Percentiles rank a stretch among this genome's conserved stretches.
Evolutionary conservation across 1,284 basidiomycete genomes (phyloP).

Genomic region (Cryptococcus sp.): DNA sequence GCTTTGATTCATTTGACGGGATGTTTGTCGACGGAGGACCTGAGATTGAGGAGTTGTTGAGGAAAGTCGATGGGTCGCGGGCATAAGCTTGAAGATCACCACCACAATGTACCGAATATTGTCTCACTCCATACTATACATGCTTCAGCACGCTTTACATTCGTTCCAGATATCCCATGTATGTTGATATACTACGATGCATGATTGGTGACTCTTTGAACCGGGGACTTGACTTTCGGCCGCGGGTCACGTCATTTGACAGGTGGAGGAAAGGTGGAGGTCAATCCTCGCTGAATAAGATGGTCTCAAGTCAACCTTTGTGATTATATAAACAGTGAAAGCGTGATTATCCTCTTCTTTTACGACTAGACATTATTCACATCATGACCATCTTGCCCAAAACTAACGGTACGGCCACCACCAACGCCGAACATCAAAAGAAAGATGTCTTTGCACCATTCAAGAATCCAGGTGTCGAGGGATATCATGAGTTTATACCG

Average conservation of each 20-base stretch:
- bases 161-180: too few relatives aligned
- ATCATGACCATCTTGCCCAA: neutral
- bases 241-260: too few relatives aligned
- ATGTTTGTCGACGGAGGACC: constrained; percentile 24
- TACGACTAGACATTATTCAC: neutral
- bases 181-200: too few relatives aligned
- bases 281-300: too few relatives aligned
- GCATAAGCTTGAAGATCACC: neutral
- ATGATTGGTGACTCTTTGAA: too few relatives aligned
- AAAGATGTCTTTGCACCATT: constrained; percentile 8
- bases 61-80: constrained; percentile 16
- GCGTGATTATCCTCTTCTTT: too few relatives aligned
- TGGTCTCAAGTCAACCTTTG: too few relatives aligned
- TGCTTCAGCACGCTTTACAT: too few relatives aligned
- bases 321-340: too few relatives aligned
- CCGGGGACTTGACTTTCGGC: too few relatives aligned
- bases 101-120: neutral
- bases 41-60: constrained; percentile 24
- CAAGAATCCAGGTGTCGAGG: constrained; percentile 9
- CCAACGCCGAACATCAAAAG: neutral
- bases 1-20: constrained; percentile 30
- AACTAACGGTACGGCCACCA: neutral
- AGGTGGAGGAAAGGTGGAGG: too few relatives aligned
- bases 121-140: too few relatives aligned
- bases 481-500: constrained; percentile 45